A percentile compares a stretch with the other conserved stretches of the same genome.
Evolutionary conservation across 805 yeast species (phyloP).

Genomic region (Teunomyces panamensis): DNA sequence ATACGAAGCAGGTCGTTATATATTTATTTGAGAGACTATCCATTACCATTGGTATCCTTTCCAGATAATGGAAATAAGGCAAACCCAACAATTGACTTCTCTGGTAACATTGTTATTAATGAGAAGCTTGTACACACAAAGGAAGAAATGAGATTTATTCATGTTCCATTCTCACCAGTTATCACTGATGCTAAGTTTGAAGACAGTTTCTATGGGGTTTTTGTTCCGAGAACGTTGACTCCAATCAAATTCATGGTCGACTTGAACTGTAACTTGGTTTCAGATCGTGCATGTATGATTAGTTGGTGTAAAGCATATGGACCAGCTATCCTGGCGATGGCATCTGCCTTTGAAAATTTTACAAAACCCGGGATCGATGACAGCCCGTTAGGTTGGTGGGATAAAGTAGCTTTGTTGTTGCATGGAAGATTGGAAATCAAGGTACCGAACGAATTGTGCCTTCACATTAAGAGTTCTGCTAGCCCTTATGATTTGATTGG

Average conservation of each 20-base stretch:
- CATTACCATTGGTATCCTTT: constrained; percentile 55
- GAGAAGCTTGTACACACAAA: constrained; percentile 48
- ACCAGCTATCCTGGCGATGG: constrained; percentile 55
- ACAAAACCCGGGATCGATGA: constrained; percentile 46
- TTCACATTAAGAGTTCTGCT: constrained; percentile 59
- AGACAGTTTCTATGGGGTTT: constrained; percentile 56
- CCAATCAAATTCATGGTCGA: constrained; percentile 58
- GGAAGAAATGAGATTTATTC: constrained; percentile 47
- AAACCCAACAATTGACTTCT: constrained; percentile 26
- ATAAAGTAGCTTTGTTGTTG: constrained; percentile 50
- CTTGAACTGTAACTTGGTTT: constrained; percentile 42
- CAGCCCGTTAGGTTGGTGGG: constrained; percentile 49
- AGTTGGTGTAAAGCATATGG: constrained; percentile 66
- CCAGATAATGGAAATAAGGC: constrained; percentile 27
- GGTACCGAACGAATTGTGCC: constrained; percentile 51
- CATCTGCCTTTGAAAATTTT: constrained; percentile 39
- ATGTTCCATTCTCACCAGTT: constrained; percentile 59
- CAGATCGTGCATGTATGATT: constrained; percentile 48
- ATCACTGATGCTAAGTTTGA: constrained; percentile 30
- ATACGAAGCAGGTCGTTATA: constrained; percentile 43
- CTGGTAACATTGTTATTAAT: constrained; percentile 53
- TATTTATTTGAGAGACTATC: constrained; percentile 51
- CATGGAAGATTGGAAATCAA: constrained; percentile 53
- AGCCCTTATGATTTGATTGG: constrained; percentile 60
- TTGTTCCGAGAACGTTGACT: constrained; percentile 60